These are phyloP conservation scores for Cladophialophora psammophila DNA, from an alignment of 2,329 filamentous ascomycete species.

Conservation along the genomic window DNA sequence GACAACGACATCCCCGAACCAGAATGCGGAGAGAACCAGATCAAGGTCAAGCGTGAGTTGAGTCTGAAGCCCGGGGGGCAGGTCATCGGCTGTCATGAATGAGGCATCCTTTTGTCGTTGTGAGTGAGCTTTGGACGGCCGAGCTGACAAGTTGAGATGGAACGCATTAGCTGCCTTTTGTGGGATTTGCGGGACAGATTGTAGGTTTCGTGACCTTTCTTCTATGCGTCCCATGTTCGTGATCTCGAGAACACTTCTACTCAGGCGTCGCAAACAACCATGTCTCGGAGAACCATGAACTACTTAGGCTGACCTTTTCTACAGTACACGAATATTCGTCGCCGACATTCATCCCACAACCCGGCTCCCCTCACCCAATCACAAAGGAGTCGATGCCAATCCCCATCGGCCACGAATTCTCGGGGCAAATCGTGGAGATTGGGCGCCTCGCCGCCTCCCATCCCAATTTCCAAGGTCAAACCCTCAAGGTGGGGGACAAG, in stretches of 20 bases:
- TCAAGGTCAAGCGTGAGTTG: conserved; percentile 47
- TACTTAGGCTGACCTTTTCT: not conserved
- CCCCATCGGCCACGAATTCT: conserved; percentile 71
- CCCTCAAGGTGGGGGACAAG: conserved; percentile 61
- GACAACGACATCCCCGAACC: conserved; percentile 47
- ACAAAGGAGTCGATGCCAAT: conserved; percentile 66
- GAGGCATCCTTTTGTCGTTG: not conserved
- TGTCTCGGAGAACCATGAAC: not conserved
- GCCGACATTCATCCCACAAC: conserved; percentile 57
- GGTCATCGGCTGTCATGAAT: not conserved
- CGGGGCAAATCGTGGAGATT: conserved; percentile 66
- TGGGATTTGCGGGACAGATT: conserved; percentile 51
- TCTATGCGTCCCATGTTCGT: not conserved
- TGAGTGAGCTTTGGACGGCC: not conserved
- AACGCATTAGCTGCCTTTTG: conserved; percentile 45
- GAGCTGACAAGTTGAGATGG: conserved; percentile 23
- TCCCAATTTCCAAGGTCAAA: conserved; percentile 2
- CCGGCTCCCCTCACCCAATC: conserved; percentile 60
- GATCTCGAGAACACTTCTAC: not conserved
- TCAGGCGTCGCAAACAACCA: not conserved
- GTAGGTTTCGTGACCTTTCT: conserved; percentile 16
- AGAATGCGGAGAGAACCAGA: conserved; percentile 57
- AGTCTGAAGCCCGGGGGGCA: conserved; percentile 13
- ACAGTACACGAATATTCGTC: conserved; percentile 59
- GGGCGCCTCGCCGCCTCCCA: conserved; percentile 45